A percentile compares a stretch with the other conserved stretches of the same genome.
phyloP scores from a whole-genome alignment of 108 stramenopile genomes.

The Ochromonas danica region DNA sequence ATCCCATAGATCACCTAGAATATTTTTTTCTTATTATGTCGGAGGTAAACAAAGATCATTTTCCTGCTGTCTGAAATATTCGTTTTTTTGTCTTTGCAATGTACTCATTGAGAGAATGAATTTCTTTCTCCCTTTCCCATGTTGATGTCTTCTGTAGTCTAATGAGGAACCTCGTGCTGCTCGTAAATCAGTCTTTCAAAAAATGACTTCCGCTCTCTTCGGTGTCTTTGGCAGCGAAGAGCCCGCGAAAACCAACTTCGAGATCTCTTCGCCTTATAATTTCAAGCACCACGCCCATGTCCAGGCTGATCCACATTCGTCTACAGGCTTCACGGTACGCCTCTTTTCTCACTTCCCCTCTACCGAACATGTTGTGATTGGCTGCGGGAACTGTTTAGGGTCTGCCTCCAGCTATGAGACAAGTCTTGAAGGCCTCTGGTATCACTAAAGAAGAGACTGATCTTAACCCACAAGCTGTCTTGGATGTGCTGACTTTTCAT shows the following conservation, averaged over 20 bases:
- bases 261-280: constrained; percentile 32
- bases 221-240: neutral
- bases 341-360: neutral
- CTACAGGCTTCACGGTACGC: constrained; percentile 29
- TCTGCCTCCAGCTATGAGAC: constrained; percentile 58
- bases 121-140: neutral
- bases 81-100: too few relatives aligned
- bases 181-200: neutral
- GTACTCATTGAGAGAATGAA: neutral
- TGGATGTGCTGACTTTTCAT: constrained; percentile 63
- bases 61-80: too few relatives aligned
- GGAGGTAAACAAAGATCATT: too few relatives aligned
- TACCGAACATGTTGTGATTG: too few relatives aligned
- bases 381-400: too few relatives aligned
- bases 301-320: constrained; percentile 33
- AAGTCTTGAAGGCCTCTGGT: constrained; percentile 60
- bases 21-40: too few relatives aligned
- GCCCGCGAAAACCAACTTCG: neutral
- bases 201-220: neutral
- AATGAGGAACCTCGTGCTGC: too few relatives aligned
- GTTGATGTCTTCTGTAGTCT: too few relatives aligned
- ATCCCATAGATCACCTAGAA: too few relatives aligned
- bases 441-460: constrained; percentile 65
- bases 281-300: constrained; percentile 31
- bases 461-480: constrained; percentile 63